Conservation (phyloP, 2,329 filamentous ascomycete species). For the Stenocarpella maydis region DNA sequence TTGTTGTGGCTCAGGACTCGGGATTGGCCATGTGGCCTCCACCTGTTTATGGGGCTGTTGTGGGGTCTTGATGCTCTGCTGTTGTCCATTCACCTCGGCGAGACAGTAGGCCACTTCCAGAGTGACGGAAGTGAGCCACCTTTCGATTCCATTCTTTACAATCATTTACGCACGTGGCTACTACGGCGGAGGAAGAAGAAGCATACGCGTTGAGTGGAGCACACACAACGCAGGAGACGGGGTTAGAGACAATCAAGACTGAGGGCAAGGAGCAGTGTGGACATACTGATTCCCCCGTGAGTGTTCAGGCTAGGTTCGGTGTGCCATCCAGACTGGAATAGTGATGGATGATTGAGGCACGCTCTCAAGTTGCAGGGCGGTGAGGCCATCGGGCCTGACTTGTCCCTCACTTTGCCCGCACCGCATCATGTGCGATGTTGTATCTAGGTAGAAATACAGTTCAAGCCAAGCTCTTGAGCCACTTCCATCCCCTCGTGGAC, state of each 20-base stretch:
- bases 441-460: constrained; percentile 33
- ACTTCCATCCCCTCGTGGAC: background rate
- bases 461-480: constrained; percentile 32
- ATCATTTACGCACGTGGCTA: constrained; percentile 30
- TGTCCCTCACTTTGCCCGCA: constrained; percentile 19
- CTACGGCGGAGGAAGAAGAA: constrained; percentile 10
- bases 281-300: background rate
- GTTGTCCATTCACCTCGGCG: constrained; percentile 5
- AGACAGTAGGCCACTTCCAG: constrained; percentile 17
- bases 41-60: constrained; percentile 2
- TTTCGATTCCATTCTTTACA: constrained; percentile 29
- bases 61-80: constrained; percentile 19
- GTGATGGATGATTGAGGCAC: background rate
- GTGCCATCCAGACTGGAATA: constrained; percentile 16
- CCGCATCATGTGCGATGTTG: constrained; percentile 21
- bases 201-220: constrained; percentile 9
- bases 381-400: constrained; percentile 8
- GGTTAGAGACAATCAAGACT: background rate
- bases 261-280: constrained; percentile 3
- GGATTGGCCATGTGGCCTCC: constrained; percentile 14
- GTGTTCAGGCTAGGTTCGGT: background rate
- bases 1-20: constrained; percentile 30
- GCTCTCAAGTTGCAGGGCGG: background rate
- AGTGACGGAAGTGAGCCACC: background rate
- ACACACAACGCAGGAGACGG: constrained; percentile 1